Percentiles rank a stretch among this genome's conserved stretches.
Evolutionary conservation across 1,139 yeast species (phyloP).

Genomic region (Debaryomyces psychrophilus): DNA sequence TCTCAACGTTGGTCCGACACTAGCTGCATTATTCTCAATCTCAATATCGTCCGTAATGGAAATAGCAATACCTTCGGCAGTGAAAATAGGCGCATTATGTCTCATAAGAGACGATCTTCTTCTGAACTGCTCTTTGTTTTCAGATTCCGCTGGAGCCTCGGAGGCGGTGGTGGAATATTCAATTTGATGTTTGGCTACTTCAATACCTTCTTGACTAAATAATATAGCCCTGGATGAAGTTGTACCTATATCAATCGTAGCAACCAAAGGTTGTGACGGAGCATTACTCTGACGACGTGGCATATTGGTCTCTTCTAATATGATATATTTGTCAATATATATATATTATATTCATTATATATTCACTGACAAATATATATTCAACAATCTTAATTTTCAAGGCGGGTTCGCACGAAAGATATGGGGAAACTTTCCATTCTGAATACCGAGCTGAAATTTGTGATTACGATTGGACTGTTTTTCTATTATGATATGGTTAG

Average conservation of each 20-base stretch:
- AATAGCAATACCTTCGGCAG: conserved; percentile 76
- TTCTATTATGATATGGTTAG: neutral
- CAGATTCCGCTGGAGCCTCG: conserved; percentile 49
- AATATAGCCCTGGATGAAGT: conserved; percentile 92
- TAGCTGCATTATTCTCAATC: conserved; percentile 59
- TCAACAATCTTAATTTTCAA: neutral
- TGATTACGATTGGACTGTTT: neutral
- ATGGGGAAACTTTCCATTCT: conserved; percentile 3
- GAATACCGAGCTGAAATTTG: neutral
- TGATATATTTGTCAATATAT: neutral
- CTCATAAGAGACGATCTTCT: conserved; percentile 53
- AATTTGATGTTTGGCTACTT: conserved; percentile 85
- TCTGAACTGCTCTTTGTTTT: conserved; percentile 53
- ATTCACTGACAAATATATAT: too few species aligned
- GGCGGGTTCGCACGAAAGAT: neutral
- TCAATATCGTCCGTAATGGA: conserved; percentile 59
- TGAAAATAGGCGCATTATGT: conserved; percentile 61
- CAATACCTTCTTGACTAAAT: conserved; percentile 72
- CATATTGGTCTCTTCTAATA: conserved; percentile 22
- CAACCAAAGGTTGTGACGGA: conserved; percentile 55
- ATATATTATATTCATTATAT: neutral
- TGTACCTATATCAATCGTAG: conserved; percentile 89
- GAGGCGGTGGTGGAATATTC: conserved; percentile 81
- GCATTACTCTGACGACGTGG: conserved; percentile 47
- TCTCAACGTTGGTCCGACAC: conserved; percentile 68